Conservation (phyloP, 257 asterid genomes). For the Euphrasia confusa region DNA sequence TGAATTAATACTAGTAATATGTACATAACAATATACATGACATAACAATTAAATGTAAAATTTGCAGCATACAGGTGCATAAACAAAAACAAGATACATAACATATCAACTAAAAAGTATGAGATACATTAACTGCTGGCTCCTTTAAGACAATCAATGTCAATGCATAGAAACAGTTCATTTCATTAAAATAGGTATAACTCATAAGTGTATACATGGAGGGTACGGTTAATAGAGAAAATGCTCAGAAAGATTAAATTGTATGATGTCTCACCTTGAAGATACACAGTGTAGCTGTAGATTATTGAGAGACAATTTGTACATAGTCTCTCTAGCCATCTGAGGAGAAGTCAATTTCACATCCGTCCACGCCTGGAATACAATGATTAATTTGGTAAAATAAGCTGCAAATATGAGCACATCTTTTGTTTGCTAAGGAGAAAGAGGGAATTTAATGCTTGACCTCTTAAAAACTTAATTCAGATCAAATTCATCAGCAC, state of each 20-base stretch:
- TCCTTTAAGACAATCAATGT: not conserved
- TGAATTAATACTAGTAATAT: too few species aligned
- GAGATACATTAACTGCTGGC: too few species aligned
- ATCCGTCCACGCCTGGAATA: slow-evolving; percentile 73
- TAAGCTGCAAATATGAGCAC: not conserved
- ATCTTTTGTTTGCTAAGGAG: not conserved
- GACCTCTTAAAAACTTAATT: slow-evolving; percentile 9
- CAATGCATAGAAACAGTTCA: slow-evolving; percentile 14
- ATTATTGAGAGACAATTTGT: slow-evolving; percentile 64
- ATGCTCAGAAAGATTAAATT: not conserved
- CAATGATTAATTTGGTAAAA: not conserved
- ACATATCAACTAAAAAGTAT: too few species aligned
- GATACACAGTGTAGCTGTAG: slow-evolving; percentile 56
- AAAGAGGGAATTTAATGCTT: slow-evolving; percentile 11
- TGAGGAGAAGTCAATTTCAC: slow-evolving; percentile 94
- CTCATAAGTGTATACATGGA: slow-evolving; percentile 18
- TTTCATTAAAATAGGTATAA: not conserved
- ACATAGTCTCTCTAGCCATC: slow-evolving; percentile 83
- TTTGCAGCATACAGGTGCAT: too few species aligned
- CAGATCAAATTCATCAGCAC: not conserved
- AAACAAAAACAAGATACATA: too few species aligned
- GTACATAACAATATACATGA: too few species aligned
- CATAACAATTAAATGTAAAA: too few species aligned
- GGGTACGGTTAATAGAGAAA: not conserved
- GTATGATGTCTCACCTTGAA: slow-evolving; percentile 43